A percentile compares a stretch with the other conserved stretches of the same genome.
These are phyloP conservation scores for Hypoxylon sp. DNA, from an alignment of 2,329 filamentous ascomycete species.

Conservation along the genomic window DNA sequence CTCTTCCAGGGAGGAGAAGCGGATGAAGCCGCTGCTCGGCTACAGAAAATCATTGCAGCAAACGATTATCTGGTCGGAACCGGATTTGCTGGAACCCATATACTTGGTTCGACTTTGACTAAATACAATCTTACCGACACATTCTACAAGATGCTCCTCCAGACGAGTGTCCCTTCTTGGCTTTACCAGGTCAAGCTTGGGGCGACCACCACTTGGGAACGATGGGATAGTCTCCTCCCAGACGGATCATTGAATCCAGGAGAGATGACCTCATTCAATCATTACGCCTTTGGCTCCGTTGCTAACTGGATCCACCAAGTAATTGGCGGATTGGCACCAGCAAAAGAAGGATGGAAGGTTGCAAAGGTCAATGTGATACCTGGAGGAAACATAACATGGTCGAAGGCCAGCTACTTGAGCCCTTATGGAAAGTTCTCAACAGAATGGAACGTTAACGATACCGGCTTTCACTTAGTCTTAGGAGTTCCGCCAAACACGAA, in stretches of 20 bases:
- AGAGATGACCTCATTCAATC: slow-evolving; percentile 66
- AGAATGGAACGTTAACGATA: slow-evolving; percentile 51
- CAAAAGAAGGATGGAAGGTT: slow-evolving; percentile 60
- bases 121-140: slow-evolving; percentile 51
- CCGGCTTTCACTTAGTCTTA: slow-evolving; percentile 44
- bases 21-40: slow-evolving; percentile 47
- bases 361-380: slow-evolving; percentile 56
- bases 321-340: slow-evolving; percentile 60
- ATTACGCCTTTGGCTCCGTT: slow-evolving; percentile 66
- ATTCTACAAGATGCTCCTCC: slow-evolving; percentile 65
- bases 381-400: slow-evolving; percentile 57
- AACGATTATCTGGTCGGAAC: slow-evolving; percentile 59
- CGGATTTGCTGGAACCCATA: slow-evolving; percentile 63
- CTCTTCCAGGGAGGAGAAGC: slow-evolving; percentile 51
- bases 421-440: slow-evolving; percentile 54
- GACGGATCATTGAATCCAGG: slow-evolving; percentile 63
- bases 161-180: slow-evolving; percentile 63
- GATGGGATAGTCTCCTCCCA: slow-evolving; percentile 64
- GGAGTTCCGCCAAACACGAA: slow-evolving; percentile 49
- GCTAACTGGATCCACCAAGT: slow-evolving; percentile 63
- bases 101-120: slow-evolving; percentile 55
- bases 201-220: slow-evolving; percentile 66
- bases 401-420: slow-evolving; percentile 52
- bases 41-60: slow-evolving; percentile 54
- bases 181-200: slow-evolving; percentile 63